Evolutionary conservation across 1,284 basidiomycete species (phyloP), one percentile per base, ranked within the genome.

Genomic region (Leccinum solheimii): DNA sequence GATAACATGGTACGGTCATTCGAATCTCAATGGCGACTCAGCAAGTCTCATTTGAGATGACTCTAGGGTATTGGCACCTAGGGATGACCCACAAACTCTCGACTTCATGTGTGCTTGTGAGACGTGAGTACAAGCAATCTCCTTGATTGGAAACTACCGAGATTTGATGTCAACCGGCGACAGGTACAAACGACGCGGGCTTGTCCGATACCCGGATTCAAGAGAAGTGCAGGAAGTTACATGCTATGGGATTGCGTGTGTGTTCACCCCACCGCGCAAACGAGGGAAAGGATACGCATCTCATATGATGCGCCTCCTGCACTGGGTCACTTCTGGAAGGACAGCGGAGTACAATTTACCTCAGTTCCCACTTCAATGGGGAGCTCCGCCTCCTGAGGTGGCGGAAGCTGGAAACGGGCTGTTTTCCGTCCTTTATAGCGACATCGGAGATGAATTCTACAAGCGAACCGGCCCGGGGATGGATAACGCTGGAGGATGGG

Each of bases 371-470:
- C 49, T 64, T 0, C 67, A 63, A 38, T 81, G 79, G 80, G 80
- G 80, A 9, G 43, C 70, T 8, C 76, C 77, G 13, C 78, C 78
- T 7, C 67, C 57, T 21, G 62, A 62, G 49, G 62, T 68, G 11
- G 32, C 53, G 3, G 61, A 63, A 13, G 60, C 72, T 5, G 69
- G 75, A 8, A 68, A 77, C 56, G 80, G 72, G 1, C 62, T 68
- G 6, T 83, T 86, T 65, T 86, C 85, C 2, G 79, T 80, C 10
- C 75, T 90, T 5, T 90, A 85, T 73, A 89, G 86, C 69, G 87
- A 89, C 65, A 75, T 90, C 27, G 87, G 87, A 3, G 60, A 65
- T 6, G 67, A 77, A 1, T 86, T 87, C 69, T 90, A 90, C 70
- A 66, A 63, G 6, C 62, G 66, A 2, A 80, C 81, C 58, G 84